Percentiles rank a stretch among this genome's conserved stretches.
phyloP scores from a whole-genome alignment of 2,329 filamentous ascomycete genomes.

The Pseudodiploospora longispora region DNA sequence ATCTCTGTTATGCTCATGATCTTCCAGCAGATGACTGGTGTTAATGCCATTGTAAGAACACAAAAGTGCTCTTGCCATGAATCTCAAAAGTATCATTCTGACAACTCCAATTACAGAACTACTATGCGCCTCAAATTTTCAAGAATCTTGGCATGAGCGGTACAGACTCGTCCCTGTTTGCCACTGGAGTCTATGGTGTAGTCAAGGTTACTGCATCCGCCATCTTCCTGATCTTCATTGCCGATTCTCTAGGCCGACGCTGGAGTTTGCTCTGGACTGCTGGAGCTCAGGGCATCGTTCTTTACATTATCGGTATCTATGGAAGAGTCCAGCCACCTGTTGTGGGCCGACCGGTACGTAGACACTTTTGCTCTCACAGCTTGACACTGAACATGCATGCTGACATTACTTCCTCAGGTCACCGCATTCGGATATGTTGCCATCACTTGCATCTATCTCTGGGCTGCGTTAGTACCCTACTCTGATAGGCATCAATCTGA shows the following conservation, averaged over 20 bases:
- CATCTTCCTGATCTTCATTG: constrained; percentile 57
- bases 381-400: background rate
- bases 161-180: constrained; percentile 54
- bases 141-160: constrained; percentile 51
- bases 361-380: background rate
- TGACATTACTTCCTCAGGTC: constrained; percentile 25
- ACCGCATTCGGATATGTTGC: constrained; percentile 62
- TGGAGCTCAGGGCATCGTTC: constrained; percentile 50
- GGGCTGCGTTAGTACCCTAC: constrained; percentile 40
- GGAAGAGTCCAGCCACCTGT: constrained; percentile 54
- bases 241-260: constrained; percentile 61
- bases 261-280: constrained; percentile 55
- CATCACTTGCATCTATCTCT: constrained; percentile 64
- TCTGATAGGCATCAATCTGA: constrained; percentile 11
- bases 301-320: constrained; percentile 67
- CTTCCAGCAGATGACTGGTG: constrained; percentile 67
- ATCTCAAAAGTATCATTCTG: background rate
- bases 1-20: constrained; percentile 55
- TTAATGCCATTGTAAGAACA: constrained; percentile 32
- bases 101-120: constrained; percentile 34
- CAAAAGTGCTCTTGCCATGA: background rate
- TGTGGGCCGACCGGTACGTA: constrained; percentile 34
- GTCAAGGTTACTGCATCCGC: constrained; percentile 59
- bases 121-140: constrained; percentile 66
- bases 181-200: constrained; percentile 66